Evolutionary conservation across 2,329 filamentous ascomycete species (phyloP), one percentile per base, ranked within the genome.

Genomic region (Furcasterigmium sp.): DNA sequence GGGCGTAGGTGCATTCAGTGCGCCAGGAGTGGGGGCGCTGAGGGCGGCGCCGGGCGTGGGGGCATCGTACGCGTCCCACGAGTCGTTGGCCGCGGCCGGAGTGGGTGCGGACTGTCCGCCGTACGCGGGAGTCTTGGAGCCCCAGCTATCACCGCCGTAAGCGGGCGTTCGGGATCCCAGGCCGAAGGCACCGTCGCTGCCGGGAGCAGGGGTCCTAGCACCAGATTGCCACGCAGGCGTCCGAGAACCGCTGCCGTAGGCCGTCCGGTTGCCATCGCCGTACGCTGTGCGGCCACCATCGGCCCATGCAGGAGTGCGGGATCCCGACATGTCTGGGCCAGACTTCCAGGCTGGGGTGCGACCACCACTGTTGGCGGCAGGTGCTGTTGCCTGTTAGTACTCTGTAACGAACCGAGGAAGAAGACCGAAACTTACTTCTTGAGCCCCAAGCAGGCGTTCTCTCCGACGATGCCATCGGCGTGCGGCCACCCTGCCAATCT

Each of bases 161-260:
- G 75, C 85, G 36, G 77, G 83, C 11, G 80, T 85, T 56, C 81
- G 84, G n/a, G 80, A 83, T 8, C 84, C 84, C 44, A 76, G 73
- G 43, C 75, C 78, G 55, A 85, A 87, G 17, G 74, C 72, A 55
- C 84, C 78, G 13, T 73, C 70, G 30, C 39, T 21, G 8, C 39
- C 39, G 17, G 54, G 55, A 2, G 80, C 79, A 42, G 87, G 70
- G 1, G 86, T 91, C 60, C 85, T 84, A 42, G 84, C 80, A 41
- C 85, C 86, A 2, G 88, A 85, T 46, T 84, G 83, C 86, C 86
- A 91, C 5, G 84, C 85, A 8, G 85, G 85, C 2, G 85, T 90
- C 42, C 86, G 80, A 38, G 76, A 76, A 35, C 32, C 32, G 11
- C 32, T 17, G 15, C 89, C 89, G 54, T 95, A 94, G 2, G 87